These are phyloP conservation scores for Macrolepiota albuminosa DNA, from an alignment of 768 basidiomycete species.

Conservation along the genomic window DNA sequence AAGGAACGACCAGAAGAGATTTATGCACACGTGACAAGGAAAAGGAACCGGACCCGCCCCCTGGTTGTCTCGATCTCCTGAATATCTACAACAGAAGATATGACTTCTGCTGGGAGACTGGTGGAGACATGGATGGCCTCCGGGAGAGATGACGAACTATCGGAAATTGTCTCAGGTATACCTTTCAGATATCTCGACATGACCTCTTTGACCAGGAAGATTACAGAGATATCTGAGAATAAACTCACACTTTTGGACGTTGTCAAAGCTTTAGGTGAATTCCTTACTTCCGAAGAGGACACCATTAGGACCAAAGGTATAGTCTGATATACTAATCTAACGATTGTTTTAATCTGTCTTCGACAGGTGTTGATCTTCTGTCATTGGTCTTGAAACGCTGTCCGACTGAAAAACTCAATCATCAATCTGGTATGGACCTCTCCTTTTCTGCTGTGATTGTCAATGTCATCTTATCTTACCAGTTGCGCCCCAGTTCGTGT, in stretches of 20 bases:
- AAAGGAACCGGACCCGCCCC: background rate
- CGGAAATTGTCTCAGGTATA: constrained; percentile 57
- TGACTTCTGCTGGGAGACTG: constrained; percentile 40
- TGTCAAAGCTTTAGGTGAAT: constrained; percentile 84
- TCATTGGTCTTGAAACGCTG: constrained; percentile 62
- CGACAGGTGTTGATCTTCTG: constrained; percentile 77
- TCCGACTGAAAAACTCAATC: constrained; percentile 61
- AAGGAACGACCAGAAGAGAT: background rate
- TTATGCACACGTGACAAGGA: constrained; percentile 11
- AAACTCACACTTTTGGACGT: constrained; percentile 63
- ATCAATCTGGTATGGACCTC: constrained; percentile 66
- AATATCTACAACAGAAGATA: constrained; percentile 9
- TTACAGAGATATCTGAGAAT: constrained; percentile 45
- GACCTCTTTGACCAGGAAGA: constrained; percentile 7
- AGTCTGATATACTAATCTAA: constrained; percentile 3
- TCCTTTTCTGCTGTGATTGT: background rate
- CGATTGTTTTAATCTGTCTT: constrained; percentile 8
- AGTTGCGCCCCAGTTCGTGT: constrained; percentile 58
- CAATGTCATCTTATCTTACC: constrained; percentile 8
- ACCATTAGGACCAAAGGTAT: constrained; percentile 74
- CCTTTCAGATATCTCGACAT: constrained; percentile 7
- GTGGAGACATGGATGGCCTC: constrained; percentile 73
- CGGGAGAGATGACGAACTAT: constrained; percentile 53
- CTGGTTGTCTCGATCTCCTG: background rate
- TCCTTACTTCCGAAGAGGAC: constrained; percentile 84